These are phyloP conservation scores for Pneumocystis wakefieldiae DNA, from an alignment of 1,139 yeast species.

Conservation along the genomic window DNA sequence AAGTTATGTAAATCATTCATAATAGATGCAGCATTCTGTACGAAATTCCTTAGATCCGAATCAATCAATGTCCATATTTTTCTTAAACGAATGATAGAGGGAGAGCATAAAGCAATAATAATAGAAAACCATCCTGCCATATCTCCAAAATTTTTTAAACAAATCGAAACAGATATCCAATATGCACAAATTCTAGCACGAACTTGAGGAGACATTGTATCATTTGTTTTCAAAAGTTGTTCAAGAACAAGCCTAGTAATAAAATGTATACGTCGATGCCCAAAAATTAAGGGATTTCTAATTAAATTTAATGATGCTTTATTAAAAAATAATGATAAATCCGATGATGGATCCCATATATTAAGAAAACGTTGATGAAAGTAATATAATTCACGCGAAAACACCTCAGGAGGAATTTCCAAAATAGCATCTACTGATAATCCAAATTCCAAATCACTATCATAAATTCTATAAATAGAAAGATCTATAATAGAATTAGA, in stretches of 20 bases:
- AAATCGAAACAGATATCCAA: slow-evolving; percentile 78
- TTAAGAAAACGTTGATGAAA: slow-evolving; percentile 7
- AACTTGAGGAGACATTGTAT: slow-evolving; percentile 21
- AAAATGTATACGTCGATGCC: slow-evolving; percentile 60
- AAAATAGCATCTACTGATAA: slow-evolving; percentile 3
- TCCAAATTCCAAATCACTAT: background rate
- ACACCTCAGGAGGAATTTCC: slow-evolving; percentile 4
- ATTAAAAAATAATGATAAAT: slow-evolving; percentile 8
- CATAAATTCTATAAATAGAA: background rate
- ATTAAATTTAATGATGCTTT: slow-evolving; percentile 17
- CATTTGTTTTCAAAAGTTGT: slow-evolving; percentile 47
- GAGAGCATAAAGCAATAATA: slow-evolving; percentile 68
- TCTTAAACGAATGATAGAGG: slow-evolving; percentile 60
- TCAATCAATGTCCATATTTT: slow-evolving; percentile 68
- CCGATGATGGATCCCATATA: slow-evolving; percentile 10
- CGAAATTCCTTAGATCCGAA: slow-evolving; percentile 41
- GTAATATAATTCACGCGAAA: slow-evolving; percentile 7
- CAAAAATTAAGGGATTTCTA: slow-evolving; percentile 37
- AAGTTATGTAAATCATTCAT: slow-evolving; percentile 72
- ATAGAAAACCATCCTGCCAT: slow-evolving; percentile 93
- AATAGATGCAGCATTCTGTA: slow-evolving; percentile 89
- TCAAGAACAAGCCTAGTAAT: slow-evolving; percentile 55
- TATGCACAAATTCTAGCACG: slow-evolving; percentile 58
- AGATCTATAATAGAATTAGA: background rate
- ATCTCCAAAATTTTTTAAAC: slow-evolving; percentile 68